Base-by-base conservation (phyloP, 805 yeast species). In the Kockiozyma suomiensis region DNA sequence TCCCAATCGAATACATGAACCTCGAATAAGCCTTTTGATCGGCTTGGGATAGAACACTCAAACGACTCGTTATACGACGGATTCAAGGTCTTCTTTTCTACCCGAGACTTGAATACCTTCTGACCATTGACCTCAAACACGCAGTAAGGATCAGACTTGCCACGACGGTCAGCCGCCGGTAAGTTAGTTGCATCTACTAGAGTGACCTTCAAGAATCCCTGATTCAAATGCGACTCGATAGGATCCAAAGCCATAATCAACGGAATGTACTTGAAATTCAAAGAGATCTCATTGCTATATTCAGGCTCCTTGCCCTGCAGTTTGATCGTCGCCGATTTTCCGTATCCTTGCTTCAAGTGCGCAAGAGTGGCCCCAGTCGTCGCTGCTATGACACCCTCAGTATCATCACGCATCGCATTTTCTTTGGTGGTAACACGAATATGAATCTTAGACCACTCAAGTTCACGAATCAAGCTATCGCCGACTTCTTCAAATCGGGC, bases 71-170 rank as follows among this genome's bases (percentile, higher is more conserved):
- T 86, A 91, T 93, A 94, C 1, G 76, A 82, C n/a, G 99, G 99
- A 60, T 88, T 82, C 67, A 94, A 79, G 0, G 97, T 90, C 80
- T 87, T 91, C 81, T 92, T 94, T 62, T 83, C 78, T 30, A 86
- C 86, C 75, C 89, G 86, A 38, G 97, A 82, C 77, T 90, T 90
- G 78, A 77, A 85, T 61, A 88, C 78, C 35, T 75, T 72, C 55
- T 80, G 80, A 42, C 86, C 86, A 74, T 92, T 85, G 68, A 90
- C 70, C 69, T 79, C 85, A 64, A 90, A 80, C 69, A 85, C 82
- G 61, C 85, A 80, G 72, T 85, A 93, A 56, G 99, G 99, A 75
- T 94, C 99, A 2, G 97, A 90, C 72, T 88, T 87, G 52, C 98
- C 98, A 4, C 62, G 35, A 32, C 88, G 78, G 75, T 94, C 99